phyloP scores from a whole-genome alignment of 345 rosid genomes.

The Hypericum perforatum region DNA sequence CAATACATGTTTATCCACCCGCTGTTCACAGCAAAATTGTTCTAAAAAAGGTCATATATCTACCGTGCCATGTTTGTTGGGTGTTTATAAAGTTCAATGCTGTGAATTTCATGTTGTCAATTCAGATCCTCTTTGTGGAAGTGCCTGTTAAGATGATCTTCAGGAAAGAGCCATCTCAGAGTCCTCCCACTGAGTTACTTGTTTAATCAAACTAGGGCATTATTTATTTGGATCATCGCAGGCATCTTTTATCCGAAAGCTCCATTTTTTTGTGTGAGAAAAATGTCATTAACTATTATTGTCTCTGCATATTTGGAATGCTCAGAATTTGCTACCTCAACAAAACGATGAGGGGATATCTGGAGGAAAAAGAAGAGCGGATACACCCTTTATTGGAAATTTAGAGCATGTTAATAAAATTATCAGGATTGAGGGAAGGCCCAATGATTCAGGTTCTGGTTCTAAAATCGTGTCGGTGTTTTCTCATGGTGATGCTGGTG shows the following conservation, averaged over 20 bases:
- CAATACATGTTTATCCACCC: too few species aligned
- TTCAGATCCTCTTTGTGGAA: conserved; percentile 22
- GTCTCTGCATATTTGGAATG: conserved; percentile 10
- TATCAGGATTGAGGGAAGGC: conserved; percentile 18
- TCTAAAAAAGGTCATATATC: background rate
- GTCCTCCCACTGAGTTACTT: conserved; percentile 17
- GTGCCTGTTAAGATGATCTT: conserved; percentile 26
- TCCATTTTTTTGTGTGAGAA: conserved; percentile 15
- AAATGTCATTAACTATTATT: conserved; percentile 13
- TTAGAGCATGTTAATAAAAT: conserved; percentile 18
- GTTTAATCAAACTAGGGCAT: conserved; percentile 13
- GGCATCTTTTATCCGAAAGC: conserved; percentile 13
- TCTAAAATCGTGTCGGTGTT: conserved; percentile 19
- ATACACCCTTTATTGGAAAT: conserved; percentile 24
- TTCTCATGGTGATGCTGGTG: conserved; percentile 22
- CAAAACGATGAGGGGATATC: conserved; percentile 28
- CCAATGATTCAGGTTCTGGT: conserved; percentile 19
- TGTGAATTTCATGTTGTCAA: conserved; percentile 15
- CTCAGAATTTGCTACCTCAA: conserved; percentile 17
- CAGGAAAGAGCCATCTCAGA: conserved; percentile 17
- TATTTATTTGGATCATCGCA: conserved; percentile 14
- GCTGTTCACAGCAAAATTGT: conserved; percentile 14
- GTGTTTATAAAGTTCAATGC: conserved; percentile 14
- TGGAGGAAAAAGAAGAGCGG: conserved; percentile 43
- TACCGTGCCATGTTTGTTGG: conserved; percentile 4